A percentile compares a stretch with the other conserved stretches of the same genome.
Conservation (phyloP, 2,329 filamentous ascomycete species). For the Acephala macrosclerotiorum region DNA sequence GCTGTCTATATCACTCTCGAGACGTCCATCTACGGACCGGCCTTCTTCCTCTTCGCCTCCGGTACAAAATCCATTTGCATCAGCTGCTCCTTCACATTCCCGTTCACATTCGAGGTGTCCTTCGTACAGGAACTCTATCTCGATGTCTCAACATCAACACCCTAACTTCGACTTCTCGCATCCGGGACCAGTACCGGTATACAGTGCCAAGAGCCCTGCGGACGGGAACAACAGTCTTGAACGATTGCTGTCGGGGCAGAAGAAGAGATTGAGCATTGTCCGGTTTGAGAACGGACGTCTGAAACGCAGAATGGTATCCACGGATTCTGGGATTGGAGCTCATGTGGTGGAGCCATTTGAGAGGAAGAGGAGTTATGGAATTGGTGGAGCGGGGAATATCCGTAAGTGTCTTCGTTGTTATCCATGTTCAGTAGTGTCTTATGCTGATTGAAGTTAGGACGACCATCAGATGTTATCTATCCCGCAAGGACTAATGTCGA, state of each 20-base stretch:
- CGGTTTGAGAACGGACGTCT: neutral
- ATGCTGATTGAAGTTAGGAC: constrained; percentile 31
- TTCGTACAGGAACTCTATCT: constrained; percentile 3
- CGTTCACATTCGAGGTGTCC: constrained; percentile 12
- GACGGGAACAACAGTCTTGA: constrained; percentile 21
- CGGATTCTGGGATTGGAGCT: neutral
- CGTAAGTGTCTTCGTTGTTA: constrained; percentile 27
- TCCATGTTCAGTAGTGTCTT: too few species aligned
- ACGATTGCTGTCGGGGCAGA: constrained; percentile 12
- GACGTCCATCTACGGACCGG: neutral
- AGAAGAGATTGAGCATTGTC: constrained; percentile 19
- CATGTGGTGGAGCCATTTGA: constrained; percentile 23
- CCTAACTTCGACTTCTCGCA: neutral
- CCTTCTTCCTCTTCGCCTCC: neutral
- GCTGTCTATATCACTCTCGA: neutral
- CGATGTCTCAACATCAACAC: neutral
- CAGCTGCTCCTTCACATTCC: constrained; percentile 14
- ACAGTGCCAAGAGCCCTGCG: neutral
- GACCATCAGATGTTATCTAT: constrained; percentile 42
- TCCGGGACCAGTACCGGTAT: neutral
- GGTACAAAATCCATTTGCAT: neutral
- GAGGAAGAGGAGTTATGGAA: constrained; percentile 40
- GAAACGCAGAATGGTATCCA: constrained; percentile 20
- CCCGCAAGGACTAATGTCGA: constrained; percentile 31
- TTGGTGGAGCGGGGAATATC: constrained; percentile 44